Conservation (phyloP, 2,329 filamentous ascomycete genomes). For the Trichoderma cornu-damae region DNA sequence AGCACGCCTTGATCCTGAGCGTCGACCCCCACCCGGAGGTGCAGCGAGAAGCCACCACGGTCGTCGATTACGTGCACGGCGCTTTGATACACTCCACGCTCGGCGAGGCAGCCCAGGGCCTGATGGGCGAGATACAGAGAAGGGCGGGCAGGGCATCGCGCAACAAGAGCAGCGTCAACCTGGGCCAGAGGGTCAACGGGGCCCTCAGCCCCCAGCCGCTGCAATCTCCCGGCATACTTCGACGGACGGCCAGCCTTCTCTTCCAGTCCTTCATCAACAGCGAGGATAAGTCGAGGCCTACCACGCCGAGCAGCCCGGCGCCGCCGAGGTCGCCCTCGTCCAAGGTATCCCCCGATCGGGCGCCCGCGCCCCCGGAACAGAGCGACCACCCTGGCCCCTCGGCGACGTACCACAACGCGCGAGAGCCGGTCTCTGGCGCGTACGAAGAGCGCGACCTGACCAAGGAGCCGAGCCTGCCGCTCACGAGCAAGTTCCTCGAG, state of each 20-base stretch:
- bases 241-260: constrained; percentile 59
- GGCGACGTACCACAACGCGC: constrained; percentile 69
- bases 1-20: constrained; percentile 82
- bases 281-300: constrained; percentile 41
- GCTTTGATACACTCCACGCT: constrained; percentile 72
- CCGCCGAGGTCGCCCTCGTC: constrained; percentile 31
- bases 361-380: constrained; percentile 62
- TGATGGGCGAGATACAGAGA: constrained; percentile 68
- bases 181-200: constrained; percentile 42
- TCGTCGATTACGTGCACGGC: constrained; percentile 80
- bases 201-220: constrained; percentile 39
- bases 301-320: constrained; percentile 28
- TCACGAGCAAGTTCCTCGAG: constrained; percentile 80
- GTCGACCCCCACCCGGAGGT: constrained; percentile 95
- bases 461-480: constrained; percentile 60
- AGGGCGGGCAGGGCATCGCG: constrained; percentile 45
- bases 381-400: constrained; percentile 62
- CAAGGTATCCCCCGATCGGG: constrained; percentile 40
- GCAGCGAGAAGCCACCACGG: constrained; percentile 73
- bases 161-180: constrained; percentile 37
- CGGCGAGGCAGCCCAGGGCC: constrained; percentile 60
- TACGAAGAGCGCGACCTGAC: constrained; percentile 60
- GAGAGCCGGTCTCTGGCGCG: constrained; percentile 71
- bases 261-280: constrained; percentile 53
- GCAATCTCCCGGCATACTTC: constrained; percentile 54